A percentile compares a stretch with the other conserved stretches of the same genome.
These are phyloP conservation scores for Candida mattraensis DNA, from an alignment of 805 yeast genomes.

Conservation along the genomic window DNA sequence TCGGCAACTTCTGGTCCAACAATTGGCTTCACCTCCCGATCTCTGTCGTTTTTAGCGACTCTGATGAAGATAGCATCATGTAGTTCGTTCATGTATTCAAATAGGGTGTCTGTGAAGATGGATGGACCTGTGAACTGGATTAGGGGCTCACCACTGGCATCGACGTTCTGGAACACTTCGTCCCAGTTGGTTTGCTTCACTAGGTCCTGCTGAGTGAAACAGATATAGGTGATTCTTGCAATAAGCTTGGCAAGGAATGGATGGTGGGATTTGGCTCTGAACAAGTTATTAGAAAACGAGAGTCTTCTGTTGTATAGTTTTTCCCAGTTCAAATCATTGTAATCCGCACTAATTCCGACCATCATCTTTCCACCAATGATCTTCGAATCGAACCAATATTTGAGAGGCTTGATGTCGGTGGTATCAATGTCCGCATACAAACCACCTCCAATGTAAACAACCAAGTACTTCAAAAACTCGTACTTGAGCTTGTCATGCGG, in stretches of 20 bases:
- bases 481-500: constrained; percentile 51
- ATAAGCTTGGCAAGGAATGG: constrained; percentile 27
- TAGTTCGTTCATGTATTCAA: constrained; percentile 32
- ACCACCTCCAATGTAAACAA: constrained; percentile 56
- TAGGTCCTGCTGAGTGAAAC: constrained; percentile 25
- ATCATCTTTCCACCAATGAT: constrained; percentile 16
- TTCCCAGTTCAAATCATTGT: constrained; percentile 26
- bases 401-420: constrained; percentile 47
- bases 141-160: constrained; percentile 35
- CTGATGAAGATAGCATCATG: constrained; percentile 28
- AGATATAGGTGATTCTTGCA: constrained; percentile 31
- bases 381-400: constrained; percentile 26
- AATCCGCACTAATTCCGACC: constrained; percentile 24
- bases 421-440: constrained; percentile 64
- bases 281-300: constrained; percentile 21
- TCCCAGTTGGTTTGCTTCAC: constrained; percentile 31
- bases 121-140: constrained; percentile 36
- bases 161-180: constrained; percentile 29
- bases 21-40: constrained; percentile 24
- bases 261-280: constrained; percentile 27
- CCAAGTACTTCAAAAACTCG: constrained; percentile 56
- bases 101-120: constrained; percentile 36
- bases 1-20: constrained; percentile 32
- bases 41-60: constrained; percentile 34
- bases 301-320: constrained; percentile 26